Percentiles rank a stretch among this genome's conserved stretches.
These are phyloP conservation scores for Vitis rupestris DNA, from an alignment of 164 flowering plant species.

Conservation along the genomic window DNA sequence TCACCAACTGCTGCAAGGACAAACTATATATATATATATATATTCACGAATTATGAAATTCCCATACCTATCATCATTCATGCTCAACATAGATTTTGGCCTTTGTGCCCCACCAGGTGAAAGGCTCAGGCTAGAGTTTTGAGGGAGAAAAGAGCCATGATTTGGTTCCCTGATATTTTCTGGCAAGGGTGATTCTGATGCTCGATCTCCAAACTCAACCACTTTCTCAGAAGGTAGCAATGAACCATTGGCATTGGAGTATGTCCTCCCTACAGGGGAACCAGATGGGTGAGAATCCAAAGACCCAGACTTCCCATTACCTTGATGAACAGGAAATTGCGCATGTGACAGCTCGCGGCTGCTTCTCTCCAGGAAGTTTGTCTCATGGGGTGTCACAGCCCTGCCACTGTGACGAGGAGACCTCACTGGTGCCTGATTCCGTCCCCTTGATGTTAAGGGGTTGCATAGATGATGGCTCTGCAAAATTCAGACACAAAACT, in stretches of 20 bases:
- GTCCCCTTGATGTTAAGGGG: slow-evolving; percentile 41
- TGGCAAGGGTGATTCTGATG: slow-evolving; percentile 11
- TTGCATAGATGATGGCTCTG: slow-evolving; percentile 65
- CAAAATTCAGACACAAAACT: slow-evolving; percentile 23
- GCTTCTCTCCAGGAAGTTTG: slow-evolving; percentile 33
- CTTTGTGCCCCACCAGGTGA: slow-evolving; percentile 11
- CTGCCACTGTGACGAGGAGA: slow-evolving; percentile 51
- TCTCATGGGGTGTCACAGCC: slow-evolving; percentile 16
- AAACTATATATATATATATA: too few relatives aligned
- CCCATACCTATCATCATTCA: slow-evolving; percentile 43
- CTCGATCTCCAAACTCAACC: slow-evolving; percentile 29
- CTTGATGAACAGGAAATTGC: slow-evolving; percentile 7
- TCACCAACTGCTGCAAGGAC: too few relatives aligned
- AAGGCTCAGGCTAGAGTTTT: slow-evolving; percentile 6
- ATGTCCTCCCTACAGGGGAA: slow-evolving; percentile 21
- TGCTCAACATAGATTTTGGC: slow-evolving; percentile 18
- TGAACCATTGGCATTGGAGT: slow-evolving; percentile 28
- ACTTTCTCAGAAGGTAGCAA: slow-evolving; percentile 23
- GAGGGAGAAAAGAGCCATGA: slow-evolving; percentile 5
- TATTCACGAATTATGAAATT: background rate
- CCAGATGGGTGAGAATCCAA: slow-evolving; percentile 11
- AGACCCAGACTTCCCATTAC: slow-evolving; percentile 7
- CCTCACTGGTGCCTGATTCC: slow-evolving; percentile 35
- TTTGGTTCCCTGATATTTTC: slow-evolving; percentile 24
- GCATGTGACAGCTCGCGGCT: slow-evolving; percentile 17